Base-by-base conservation (phyloP, 2,329 filamentous ascomycete genomes). In the Claviceps purpurea region DNA sequence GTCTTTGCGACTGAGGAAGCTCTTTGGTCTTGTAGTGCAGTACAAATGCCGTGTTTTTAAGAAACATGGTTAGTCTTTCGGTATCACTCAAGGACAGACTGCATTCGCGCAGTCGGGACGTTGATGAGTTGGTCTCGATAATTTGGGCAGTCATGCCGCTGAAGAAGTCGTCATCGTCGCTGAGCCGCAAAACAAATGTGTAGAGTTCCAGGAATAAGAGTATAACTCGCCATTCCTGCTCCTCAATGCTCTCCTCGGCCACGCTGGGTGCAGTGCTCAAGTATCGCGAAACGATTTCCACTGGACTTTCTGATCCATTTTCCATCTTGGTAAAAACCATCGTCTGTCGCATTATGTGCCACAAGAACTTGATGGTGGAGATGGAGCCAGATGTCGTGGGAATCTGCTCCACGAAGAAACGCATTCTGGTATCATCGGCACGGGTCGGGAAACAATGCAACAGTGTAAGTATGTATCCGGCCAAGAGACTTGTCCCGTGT, bases 161-260 rank as follows among this genome's bases (percentile, higher is more conserved):
- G 56, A 95, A 85, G 63, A 98, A 98, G 60, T 98, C 93, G 58
- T 97, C 91, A 57, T 98, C 93, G 59, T 98, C 93, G 64, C 91
- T 95, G 38, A 97, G 81, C 59, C 93, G 86, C 13, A 97, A 73
- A 2, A 96, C 81, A 64, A 97, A 97, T 2, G 86, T 89, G 64
- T 96, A 98, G 0, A 98, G 77, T 61, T 98, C 93, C 5, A 98
- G 75, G 62, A 98, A 97, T 0, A 98, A 76, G 0, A 97, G 73
- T 43, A 95, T 80, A 1, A 93, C 83, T 18, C 85, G 83, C 93
- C 93, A 98, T 63, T 97, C 89, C 58, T 67, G 63, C 40, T 68
- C 65, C 47, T 69, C 67, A 1, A 56, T 46, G 3, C 54, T 57
- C 20, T 56, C 57, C 2, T 54, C 56, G 4, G 55, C 50, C 16